These are phyloP conservation scores for Eragrostis curvula DNA, from an alignment of 176 grass and related monocot species.

Conservation along the genomic window DNA sequence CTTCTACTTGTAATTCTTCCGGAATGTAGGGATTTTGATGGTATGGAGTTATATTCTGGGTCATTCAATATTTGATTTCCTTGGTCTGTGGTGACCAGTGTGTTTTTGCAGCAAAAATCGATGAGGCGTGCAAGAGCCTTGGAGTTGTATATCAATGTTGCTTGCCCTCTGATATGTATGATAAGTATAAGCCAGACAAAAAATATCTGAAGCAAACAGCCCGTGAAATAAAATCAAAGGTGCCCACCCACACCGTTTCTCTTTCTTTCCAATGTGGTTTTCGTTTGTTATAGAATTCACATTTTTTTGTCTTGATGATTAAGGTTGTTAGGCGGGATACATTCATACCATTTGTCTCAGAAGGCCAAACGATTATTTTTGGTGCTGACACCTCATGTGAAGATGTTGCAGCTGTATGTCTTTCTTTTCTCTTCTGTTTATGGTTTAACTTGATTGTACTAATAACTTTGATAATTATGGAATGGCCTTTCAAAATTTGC, in stretches of 20 bases:
- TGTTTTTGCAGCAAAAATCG: background rate
- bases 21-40: background rate
- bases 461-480: background rate
- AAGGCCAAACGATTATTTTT: background rate
- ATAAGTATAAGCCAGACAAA: background rate
- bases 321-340: background rate
- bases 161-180: background rate
- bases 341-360: background rate
- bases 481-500: background rate
- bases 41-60: background rate
- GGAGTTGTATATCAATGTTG: constrained; percentile 3
- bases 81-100: background rate
- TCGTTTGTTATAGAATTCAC: background rate
- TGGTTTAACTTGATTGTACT: background rate
- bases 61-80: background rate
- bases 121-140: background rate
- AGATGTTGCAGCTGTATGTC: background rate
- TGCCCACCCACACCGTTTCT: too few relatives aligned
- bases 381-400: background rate
- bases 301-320: background rate
- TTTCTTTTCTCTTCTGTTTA: background rate
- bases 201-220: background rate
- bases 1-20: background rate
- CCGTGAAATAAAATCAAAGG: background rate
- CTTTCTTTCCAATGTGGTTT: background rate